Conservation (phyloP, 306 rosid genomes). For the Psophocarpus tetragonolobus region DNA sequence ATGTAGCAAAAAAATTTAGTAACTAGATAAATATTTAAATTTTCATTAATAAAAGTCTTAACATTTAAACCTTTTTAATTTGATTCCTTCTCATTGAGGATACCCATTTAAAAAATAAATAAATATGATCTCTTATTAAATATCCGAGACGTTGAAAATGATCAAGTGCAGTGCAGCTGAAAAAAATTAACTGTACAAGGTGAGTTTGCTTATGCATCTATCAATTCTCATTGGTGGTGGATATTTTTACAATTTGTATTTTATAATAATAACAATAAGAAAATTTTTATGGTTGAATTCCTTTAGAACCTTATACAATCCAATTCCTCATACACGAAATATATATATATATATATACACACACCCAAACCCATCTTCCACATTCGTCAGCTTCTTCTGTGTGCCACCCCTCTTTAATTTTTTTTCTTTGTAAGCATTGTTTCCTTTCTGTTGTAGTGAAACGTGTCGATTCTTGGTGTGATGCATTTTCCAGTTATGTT, state of each 20-base stretch:
- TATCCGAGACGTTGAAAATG: neutral
- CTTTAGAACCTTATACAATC: constrained; percentile 5
- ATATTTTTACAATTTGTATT: neutral
- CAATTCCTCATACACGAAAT: constrained; percentile 13
- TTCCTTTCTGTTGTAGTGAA: constrained; percentile 35
- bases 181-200: neutral
- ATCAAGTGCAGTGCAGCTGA: neutral
- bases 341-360: constrained; percentile 33
- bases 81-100: too few species aligned
- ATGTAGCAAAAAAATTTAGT: too few species aligned
- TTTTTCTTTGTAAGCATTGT: constrained; percentile 48
- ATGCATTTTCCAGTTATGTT: constrained; percentile 37
- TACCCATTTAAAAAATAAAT: too few species aligned
- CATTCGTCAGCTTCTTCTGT: constrained; percentile 55
- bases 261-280: neutral
- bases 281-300: neutral
- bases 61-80: too few species aligned
- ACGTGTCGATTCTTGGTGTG: constrained; percentile 35
- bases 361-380: constrained; percentile 47
- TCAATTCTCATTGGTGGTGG: neutral
- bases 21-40: too few species aligned
- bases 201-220: neutral
- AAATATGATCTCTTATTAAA: too few species aligned
- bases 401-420: constrained; percentile 38
- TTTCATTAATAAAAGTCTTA: too few species aligned